Evolutionary conservation across 2,329 filamentous ascomycete genomes (phyloP), one percentile per base, ranked within the genome.

Genomic region (Xylariaceae sp.): DNA sequence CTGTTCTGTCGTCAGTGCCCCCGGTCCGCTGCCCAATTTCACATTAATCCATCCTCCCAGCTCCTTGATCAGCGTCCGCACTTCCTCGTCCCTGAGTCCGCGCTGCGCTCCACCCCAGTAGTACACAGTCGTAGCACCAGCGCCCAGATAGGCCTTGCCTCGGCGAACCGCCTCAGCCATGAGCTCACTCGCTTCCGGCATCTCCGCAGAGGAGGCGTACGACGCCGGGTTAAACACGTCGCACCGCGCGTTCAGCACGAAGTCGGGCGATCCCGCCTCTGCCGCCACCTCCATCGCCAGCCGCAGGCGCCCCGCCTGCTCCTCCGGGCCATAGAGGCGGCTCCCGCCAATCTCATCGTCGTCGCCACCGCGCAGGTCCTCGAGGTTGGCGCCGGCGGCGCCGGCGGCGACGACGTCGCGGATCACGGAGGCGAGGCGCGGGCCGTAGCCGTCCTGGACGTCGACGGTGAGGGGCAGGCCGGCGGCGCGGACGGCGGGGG

Each of bases 391-490:
- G 2, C 42, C 38, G 3, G 28, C 42, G 4, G 42, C 42, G 11
- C 42, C 38, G 3, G 31, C 38, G 2, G 9, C 7, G n/a, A 37
- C 42, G 9, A 41, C 29, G 9, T 26, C 42, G 7, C 19, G 26
- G n/a, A 44, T 35, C 9, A 38, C 29, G 6, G 41, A 34, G 1
- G 32, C 38, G 4, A 44, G 33, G 3, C 42, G 28, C 1, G n/a
- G 9, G 2, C 42, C 42, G 30, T 44, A 44, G 0, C 17, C 42
- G 30, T 44, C 42, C 17, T 41, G 42, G 38, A 44, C 35, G 7
- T 44, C 38, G 2, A 44, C 38, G 1, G 34, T 34, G 1, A 44
- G 34, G 2, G 42, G 38, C 2, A 44, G 19, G 1, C 38, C 34
- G 2, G 42, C 42, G n/a, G 29, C 29, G 2, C 42, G 16, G 11